Conservation (phyloP, 2,329 filamentous ascomycete species). For the Fusarium verrucosum region DNA sequence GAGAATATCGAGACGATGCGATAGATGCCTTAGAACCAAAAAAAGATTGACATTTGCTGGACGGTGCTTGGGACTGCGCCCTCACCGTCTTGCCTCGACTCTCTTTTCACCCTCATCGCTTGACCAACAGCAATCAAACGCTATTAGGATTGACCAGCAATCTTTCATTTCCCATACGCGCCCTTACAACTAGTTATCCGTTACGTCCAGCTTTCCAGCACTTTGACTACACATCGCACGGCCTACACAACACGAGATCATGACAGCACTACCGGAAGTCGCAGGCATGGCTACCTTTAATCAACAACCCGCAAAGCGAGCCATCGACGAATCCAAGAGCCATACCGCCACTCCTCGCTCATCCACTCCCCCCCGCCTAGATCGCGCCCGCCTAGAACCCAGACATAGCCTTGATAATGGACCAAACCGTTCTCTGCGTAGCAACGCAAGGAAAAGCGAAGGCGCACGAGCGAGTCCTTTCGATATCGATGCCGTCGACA, state of each 20-base stretch:
- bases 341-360: conserved; percentile 50
- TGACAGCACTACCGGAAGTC: conserved; percentile 50
- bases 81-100: conserved; percentile 36
- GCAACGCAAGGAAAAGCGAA: conserved; percentile 50
- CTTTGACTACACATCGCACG: conserved; percentile 9
- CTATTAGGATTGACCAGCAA: conserved; percentile 7
- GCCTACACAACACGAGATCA: conserved; percentile 34
- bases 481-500: conserved; percentile 61
- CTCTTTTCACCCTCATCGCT: conserved; percentile 9
- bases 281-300: conserved; percentile 43
- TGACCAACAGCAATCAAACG: conserved; percentile 4
- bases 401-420: conserved; percentile 52
- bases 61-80: conserved; percentile 40
- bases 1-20: conserved; percentile 43
- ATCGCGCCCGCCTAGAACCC: conserved; percentile 55
- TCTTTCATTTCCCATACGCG: conserved; percentile 9
- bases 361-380: conserved; percentile 57
- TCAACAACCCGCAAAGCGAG: conserved; percentile 48
- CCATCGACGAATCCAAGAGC: conserved; percentile 46
- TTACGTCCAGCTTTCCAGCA: conserved; percentile 7
- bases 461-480: conserved; percentile 51
- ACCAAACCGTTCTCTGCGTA: conserved; percentile 49
- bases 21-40: conserved; percentile 37
- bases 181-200: conserved; percentile 15
- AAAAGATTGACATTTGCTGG: conserved; percentile 37